These are phyloP conservation scores for Sporothrix protearum DNA, from an alignment of 2,329 filamentous ascomycete genomes.

Conservation along the genomic window DNA sequence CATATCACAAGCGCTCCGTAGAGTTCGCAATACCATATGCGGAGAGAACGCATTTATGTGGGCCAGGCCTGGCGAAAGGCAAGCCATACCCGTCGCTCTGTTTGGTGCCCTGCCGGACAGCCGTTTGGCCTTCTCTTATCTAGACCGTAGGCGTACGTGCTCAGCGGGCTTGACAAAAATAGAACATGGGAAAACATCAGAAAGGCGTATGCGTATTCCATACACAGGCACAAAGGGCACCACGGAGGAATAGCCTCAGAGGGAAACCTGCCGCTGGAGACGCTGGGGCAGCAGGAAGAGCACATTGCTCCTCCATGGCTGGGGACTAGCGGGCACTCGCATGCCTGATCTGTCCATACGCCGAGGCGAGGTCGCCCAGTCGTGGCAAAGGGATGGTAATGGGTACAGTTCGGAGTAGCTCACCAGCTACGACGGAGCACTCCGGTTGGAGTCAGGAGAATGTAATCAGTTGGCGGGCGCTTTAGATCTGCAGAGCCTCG, in stretches of 20 bases:
- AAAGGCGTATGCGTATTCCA: background rate
- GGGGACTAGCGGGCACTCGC: background rate
- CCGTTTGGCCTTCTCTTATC: background rate
- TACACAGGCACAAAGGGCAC: background rate
- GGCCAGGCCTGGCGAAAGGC: background rate
- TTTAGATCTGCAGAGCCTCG: background rate
- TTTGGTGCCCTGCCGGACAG: background rate
- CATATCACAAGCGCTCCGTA: too few species aligned
- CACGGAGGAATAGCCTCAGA: background rate
- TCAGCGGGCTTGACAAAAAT: background rate
- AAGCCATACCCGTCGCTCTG: background rate
- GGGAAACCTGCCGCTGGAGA: background rate
- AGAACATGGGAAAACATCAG: background rate
- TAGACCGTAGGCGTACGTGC: background rate
- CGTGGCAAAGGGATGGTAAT: background rate
- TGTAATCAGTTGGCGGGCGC: background rate
- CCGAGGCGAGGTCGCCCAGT: background rate
- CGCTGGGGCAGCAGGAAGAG: background rate
- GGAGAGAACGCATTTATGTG: background rate
- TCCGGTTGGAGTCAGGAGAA: background rate
- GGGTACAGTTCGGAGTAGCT: background rate
- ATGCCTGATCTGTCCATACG: background rate
- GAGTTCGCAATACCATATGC: too few species aligned
- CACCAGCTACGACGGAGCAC: background rate
- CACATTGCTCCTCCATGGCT: background rate